These are phyloP conservation scores for Epichloe amarillans DNA, from an alignment of 2,329 filamentous ascomycete species.

Conservation along the genomic window DNA sequence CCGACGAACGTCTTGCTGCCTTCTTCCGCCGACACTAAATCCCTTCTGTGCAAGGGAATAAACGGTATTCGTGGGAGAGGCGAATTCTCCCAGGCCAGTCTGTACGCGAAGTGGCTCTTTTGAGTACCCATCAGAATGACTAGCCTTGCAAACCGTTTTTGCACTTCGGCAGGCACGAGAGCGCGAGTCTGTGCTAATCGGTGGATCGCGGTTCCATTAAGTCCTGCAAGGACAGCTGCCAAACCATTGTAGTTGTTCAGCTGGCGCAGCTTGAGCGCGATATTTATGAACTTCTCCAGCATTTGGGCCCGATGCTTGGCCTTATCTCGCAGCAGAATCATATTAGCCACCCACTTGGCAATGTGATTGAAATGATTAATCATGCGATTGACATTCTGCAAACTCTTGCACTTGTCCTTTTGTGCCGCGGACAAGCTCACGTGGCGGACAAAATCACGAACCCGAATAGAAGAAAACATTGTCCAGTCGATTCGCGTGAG, in stretches of 20 bases:
- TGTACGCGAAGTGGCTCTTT: conserved; percentile 87
- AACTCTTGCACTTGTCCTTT: conserved; percentile 60
- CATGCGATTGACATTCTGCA: conserved; percentile 87
- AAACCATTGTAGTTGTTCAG: conserved; percentile 96
- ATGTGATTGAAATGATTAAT: conserved; percentile 84
- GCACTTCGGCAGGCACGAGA: conserved; percentile 55
- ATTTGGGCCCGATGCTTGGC: conserved; percentile 86
- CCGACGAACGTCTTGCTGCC: conserved; percentile 84
- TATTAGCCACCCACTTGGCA: conserved; percentile 69
- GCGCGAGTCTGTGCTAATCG: conserved; percentile 69
- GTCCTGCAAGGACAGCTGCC: conserved; percentile 83
- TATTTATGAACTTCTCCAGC: conserved; percentile 89
- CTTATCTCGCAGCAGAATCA: conserved; percentile 84
- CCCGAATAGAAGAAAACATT: conserved; percentile 90
- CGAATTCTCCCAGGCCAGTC: conserved; percentile 95
- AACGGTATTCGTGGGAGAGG: conserved; percentile 84
- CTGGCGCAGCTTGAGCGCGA: conserved; percentile 74
- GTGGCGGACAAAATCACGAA: conserved; percentile 84
- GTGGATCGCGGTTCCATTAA: conserved; percentile 78
- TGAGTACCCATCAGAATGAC: conserved; percentile 87
- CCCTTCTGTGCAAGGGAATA: conserved; percentile 75
- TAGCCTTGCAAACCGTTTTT: conserved; percentile 77
- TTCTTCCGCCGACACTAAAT: conserved; percentile 84
- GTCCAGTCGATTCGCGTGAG: conserved; percentile 95
- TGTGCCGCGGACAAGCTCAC: conserved; percentile 62